Evolutionary conservation across 2,329 filamentous ascomycete genomes (phyloP), one percentile per base, ranked within the genome.

Genomic region (Juglanconis oblonga): DNA sequence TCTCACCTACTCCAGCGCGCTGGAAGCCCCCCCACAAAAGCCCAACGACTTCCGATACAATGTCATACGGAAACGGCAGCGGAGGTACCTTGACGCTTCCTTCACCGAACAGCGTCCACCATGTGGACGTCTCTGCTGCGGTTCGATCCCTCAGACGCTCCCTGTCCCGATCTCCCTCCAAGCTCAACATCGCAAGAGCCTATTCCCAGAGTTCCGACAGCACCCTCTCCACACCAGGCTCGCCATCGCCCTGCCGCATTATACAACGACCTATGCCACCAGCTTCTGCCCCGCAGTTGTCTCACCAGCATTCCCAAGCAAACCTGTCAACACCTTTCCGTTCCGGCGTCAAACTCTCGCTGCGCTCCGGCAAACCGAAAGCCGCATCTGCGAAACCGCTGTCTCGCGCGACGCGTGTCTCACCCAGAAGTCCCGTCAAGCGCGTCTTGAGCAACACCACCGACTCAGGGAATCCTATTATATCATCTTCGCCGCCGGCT

Each of bases 81-180:
- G 89, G 90, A 72, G 91, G 91, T 70, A 94, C 91, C 61, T 81
- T 96, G 68, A 92, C 95, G 70, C 81, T 97, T 68, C 88, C 92
- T 65, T 97, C 93, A 64, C 93, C 94, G 61, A 94, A 90, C 52
- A 87, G 91, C 69, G 86, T 87, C 63, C 90, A 91, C 73, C 88
- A 90, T 75, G 89, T 94, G 68, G 91, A 96, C 77, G 87, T 91
- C 65, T 71, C 72, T 57, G 88, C 90, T 63, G 87, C 90, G 54
- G 90, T 97, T 64, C 86, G 91, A 70, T 90, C 92, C 69, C 81
- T 97, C 61, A 85, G 93, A 65, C 90, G 92, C 67, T 97, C 94
- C 32, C 81, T 97, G 64, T 97, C 93, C 59, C 86, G 92, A 68
- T 97, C 94, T n/a, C 94, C 94, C 10, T 97, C 94, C 36, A 96